phyloP scores from a whole-genome alignment of 805 yeast genomes.

The Yarrowia deformans region DNA sequence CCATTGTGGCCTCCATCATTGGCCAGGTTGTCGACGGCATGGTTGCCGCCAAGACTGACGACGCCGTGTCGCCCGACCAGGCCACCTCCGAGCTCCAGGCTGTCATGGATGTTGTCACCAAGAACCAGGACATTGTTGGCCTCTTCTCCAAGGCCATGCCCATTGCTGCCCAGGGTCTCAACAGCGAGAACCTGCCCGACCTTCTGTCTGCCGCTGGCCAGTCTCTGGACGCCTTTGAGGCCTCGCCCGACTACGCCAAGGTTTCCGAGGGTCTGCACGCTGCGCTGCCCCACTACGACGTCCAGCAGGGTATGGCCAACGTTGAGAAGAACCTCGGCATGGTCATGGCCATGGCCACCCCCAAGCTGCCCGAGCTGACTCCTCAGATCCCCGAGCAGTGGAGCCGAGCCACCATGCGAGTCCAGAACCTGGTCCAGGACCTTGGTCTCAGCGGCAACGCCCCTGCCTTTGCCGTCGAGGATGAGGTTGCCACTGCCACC shows the following conservation, averaged over 20 bases:
- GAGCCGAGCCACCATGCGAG: slow-evolving; percentile 30
- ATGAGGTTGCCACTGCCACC: not conserved
- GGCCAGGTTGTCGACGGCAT: slow-evolving; percentile 29
- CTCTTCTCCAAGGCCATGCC: slow-evolving; percentile 36
- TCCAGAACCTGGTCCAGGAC: slow-evolving; percentile 9
- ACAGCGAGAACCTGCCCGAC: slow-evolving; percentile 23
- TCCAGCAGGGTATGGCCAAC: not conserved
- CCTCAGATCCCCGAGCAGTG: slow-evolving; percentile 20
- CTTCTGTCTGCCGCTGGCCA: slow-evolving; percentile 32
- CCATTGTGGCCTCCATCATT: slow-evolving; percentile 21
- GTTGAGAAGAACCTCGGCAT: slow-evolving; percentile 9
- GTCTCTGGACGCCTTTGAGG: slow-evolving; percentile 30
- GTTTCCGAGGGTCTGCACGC: slow-evolving; percentile 7
- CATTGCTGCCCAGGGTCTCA: slow-evolving; percentile 14
- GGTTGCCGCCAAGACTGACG: slow-evolving; percentile 38
- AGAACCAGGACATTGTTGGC: slow-evolving; percentile 29
- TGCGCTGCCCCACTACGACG: slow-evolving; percentile 35
- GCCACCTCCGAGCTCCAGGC: slow-evolving; percentile 37
- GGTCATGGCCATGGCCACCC: slow-evolving; percentile 8
- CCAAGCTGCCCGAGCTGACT: slow-evolving; percentile 25
- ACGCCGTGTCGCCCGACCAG: slow-evolving; percentile 17
- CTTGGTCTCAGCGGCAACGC: slow-evolving; percentile 24
- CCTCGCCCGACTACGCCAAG: slow-evolving; percentile 36
- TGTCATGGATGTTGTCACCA: slow-evolving; percentile 28
- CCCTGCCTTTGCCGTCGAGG: slow-evolving; percentile 16